Conservation (phyloP, 2,329 filamentous ascomycete species). For the Zymoseptoria brevis region DNA sequence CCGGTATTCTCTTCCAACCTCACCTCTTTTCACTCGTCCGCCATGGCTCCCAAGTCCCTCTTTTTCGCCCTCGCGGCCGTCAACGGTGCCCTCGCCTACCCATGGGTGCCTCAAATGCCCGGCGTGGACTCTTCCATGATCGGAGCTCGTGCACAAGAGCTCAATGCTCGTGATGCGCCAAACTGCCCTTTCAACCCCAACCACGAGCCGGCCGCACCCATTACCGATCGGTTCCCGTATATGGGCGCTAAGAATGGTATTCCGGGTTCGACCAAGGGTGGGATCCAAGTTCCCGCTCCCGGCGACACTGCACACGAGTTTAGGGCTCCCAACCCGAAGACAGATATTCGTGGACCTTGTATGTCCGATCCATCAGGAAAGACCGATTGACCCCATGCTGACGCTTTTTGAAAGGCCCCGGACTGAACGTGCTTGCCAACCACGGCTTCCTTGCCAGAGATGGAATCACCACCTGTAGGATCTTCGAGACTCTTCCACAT, state of each 20-base stretch:
- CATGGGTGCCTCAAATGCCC: conserved; percentile 30
- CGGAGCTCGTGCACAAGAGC: conserved; percentile 1
- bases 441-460: conserved; percentile 35
- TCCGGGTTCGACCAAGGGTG: conserved; percentile 34
- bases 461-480: background rate
- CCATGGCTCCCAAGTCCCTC: conserved; percentile 7
- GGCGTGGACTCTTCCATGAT: conserved; percentile 31
- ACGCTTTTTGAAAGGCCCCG: conserved; percentile 3
- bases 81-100: conserved; percentile 26
- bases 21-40: no score
- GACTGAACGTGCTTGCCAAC: conserved; percentile 35
- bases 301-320: conserved; percentile 33
- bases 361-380: background rate
- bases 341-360: conserved; percentile 34
- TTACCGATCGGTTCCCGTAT: conserved; percentile 32
- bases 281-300: conserved; percentile 36
- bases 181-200: conserved; percentile 32
- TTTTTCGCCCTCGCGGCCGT: conserved; percentile 7
- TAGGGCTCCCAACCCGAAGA: conserved; percentile 24
- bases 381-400: no score
- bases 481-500: background rate
- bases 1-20: background rate
- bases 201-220: conserved; percentile 29
- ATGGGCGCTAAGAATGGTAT: conserved; percentile 34
- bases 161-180: conserved; percentile 13